Conservation (phyloP, 129 eudicot species). For the Flaveria sonorensis region DNA sequence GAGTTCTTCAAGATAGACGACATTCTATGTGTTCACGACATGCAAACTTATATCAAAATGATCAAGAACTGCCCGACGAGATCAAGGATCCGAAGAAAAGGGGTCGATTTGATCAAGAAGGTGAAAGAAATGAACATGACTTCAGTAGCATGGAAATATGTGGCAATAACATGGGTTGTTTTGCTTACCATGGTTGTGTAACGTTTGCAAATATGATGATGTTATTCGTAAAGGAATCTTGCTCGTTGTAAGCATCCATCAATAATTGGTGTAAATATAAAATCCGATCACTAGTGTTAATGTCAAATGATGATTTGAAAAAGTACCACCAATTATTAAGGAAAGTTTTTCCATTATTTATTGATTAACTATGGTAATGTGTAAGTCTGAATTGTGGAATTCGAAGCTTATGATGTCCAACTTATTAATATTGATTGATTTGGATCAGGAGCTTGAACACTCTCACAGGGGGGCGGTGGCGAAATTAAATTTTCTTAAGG, state of each 20-base stretch:
- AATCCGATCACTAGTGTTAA: neutral
- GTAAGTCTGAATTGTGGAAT: neutral
- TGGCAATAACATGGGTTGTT: conserved; percentile 33
- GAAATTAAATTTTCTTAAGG: too few species aligned
- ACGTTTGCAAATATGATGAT: conserved; percentile 26
- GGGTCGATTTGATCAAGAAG: conserved; percentile 25
- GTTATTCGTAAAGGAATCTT: neutral
- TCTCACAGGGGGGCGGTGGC: too few species aligned
- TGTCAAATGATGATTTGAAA: neutral
- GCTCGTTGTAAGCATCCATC: neutral
- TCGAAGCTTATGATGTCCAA: neutral
- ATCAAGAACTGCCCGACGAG: conserved; percentile 44
- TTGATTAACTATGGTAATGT: neutral
- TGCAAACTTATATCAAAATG: conserved; percentile 55
- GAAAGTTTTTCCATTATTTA: neutral
- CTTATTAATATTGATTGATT: too few species aligned
- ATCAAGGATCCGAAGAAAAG: conserved; percentile 18
- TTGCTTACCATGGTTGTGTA: conserved; percentile 36
- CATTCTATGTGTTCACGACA: conserved; percentile 66
- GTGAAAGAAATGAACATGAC: conserved; percentile 31
- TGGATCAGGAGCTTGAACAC: too few species aligned
- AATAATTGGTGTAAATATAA: neutral
- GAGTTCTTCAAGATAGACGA: conserved; percentile 51
- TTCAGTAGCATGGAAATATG: conserved; percentile 36
- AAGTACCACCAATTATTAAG: neutral